Base-by-base conservation (phyloP, 495 filamentous ascomycete species). In the Trichoderma virens region DNA sequence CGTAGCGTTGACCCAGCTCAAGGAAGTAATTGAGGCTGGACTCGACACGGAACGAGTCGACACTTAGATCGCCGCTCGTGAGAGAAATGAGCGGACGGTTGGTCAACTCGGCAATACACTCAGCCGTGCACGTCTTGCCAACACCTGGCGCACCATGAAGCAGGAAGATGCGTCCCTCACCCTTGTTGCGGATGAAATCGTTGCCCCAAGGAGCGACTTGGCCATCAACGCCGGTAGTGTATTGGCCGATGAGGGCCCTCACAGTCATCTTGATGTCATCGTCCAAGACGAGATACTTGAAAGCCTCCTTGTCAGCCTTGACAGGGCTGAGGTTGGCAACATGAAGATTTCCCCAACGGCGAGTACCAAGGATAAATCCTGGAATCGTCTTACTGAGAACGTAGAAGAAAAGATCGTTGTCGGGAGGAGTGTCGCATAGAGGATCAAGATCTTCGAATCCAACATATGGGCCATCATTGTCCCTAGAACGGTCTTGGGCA, bases 121-220 rank as follows among this genome's bases (percentile, higher is more conserved):
- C 76, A 3, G 79, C 80, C 4, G 80, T 83, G 64, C 70, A 75
- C 0, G 79, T 81, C 68, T 82, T 82, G 8, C 80, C 80, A 0
- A 81, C 77, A 0, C 82, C 83, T 2, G 83, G 82, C 0, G 70
- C 73, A 1, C 82, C 83, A 62, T 83, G 79, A 0, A 86, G 75
- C 1, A 85, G 74, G 34, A 85, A 74, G 62, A 82, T 79, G 6
- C 82, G 69, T 2, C 80, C 81, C 23, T 78, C 70, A 62, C 80
- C 80, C 69, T 81, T 81, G 56, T 76, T 75, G 31, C 70, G 69
- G 47, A 82, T 68, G 25, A 82, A 74, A 63, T 82, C 80, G 59
- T 70, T 65, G 69, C 66, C 77, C 77, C 64, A 70, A 31, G 66
- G 74, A 66, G 69, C 41, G 30, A 70, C 62, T 62, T 63, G 66